These are phyloP conservation scores for Fusarium goolgardi DNA, from an alignment of 2,329 filamentous ascomycete species.

Conservation along the genomic window DNA sequence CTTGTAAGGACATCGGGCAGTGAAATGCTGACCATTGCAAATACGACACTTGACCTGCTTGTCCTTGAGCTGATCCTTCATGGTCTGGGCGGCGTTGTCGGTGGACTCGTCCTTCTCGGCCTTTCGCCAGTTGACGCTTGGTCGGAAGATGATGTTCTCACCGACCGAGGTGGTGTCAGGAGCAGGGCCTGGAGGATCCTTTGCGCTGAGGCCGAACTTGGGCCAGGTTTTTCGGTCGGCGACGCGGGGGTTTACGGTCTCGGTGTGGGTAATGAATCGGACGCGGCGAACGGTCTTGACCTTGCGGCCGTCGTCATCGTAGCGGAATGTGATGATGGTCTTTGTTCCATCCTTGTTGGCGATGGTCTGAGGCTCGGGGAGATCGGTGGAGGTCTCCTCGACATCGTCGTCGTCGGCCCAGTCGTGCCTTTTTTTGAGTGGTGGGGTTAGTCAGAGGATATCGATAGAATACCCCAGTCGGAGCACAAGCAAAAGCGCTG, in stretches of 20 bases:
- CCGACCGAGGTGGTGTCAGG: constrained; percentile 91
- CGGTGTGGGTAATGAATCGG: constrained; percentile 89
- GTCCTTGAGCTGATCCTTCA: constrained; percentile 90
- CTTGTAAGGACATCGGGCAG: constrained; percentile 98
- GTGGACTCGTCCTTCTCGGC: constrained; percentile 85
- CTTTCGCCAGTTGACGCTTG: constrained; percentile 92
- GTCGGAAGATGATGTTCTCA: constrained; percentile 98
- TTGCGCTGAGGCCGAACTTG: constrained; percentile 93
- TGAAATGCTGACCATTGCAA: constrained; percentile 99
- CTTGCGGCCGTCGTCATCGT: constrained; percentile 94
- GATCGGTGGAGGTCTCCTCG: constrained; percentile 74
- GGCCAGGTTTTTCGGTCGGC: constrained; percentile 92
- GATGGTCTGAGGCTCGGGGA: constrained; percentile 88
- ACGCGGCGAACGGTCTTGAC: constrained; percentile 97
- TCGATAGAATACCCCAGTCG: constrained; percentile 35
- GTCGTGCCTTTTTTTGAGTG: constrained; percentile 69
- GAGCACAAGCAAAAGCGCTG: constrained; percentile 12
- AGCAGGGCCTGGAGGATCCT: constrained; percentile 84
- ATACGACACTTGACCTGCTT: constrained; percentile 99
- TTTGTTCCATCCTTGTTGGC: constrained; percentile 99
- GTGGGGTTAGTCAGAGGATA: constrained; percentile 53
- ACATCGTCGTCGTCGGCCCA: constrained; percentile 97
- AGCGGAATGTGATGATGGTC: constrained; percentile 88
- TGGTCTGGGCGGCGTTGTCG: constrained; percentile 76
- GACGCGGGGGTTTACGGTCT: constrained; percentile 95